Conservation (phyloP, 179 eudicot genomes). For the Carnegiea gigantea region DNA sequence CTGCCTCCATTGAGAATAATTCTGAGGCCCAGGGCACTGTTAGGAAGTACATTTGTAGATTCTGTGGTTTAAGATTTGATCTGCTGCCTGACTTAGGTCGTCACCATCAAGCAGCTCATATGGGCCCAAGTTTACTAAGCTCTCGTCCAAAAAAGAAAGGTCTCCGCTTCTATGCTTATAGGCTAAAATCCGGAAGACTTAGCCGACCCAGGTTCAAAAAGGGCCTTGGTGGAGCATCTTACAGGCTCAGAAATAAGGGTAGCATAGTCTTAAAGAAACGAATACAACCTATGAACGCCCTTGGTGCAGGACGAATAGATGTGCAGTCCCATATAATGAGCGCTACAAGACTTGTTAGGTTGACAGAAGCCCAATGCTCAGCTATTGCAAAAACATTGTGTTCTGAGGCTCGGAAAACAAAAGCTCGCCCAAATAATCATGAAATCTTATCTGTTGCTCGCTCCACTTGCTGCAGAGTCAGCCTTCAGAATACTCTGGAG, state of each 20-base stretch:
- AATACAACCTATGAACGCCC: conserved; percentile 47
- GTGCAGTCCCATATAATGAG: conserved; percentile 44
- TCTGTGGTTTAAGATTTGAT: conserved; percentile 91
- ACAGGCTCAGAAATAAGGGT: conserved; percentile 64
- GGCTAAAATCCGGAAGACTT: conserved; percentile 79
- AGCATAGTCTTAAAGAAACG: conserved; percentile 63
- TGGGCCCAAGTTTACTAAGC: conserved; percentile 50
- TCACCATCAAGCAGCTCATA: conserved; percentile 98
- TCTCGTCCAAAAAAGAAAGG: conserved; percentile 63
- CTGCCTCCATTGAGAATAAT: conserved; percentile 38
- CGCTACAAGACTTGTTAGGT: conserved; percentile 53
- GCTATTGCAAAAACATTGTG: conserved; percentile 63
- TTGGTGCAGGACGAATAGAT: conserved; percentile 38
- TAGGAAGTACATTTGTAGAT: conserved; percentile 67
- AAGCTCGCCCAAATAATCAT: conserved; percentile 71
- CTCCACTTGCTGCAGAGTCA: conserved; percentile 69
- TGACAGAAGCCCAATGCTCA: conserved; percentile 74
- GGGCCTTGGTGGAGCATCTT: conserved; percentile 60
- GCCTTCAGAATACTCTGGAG: conserved; percentile 65
- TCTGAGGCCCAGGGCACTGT: conserved; percentile 44
- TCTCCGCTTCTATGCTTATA: conserved; percentile 64
- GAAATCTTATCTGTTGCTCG: conserved; percentile 74
- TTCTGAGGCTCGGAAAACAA: conserved; percentile 71
- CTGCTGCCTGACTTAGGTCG: conserved; percentile 98
- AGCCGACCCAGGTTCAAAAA: conserved; percentile 76